Base-by-base conservation (phyloP, 73 alveolate species). In the Strombidium stylifer region DNA sequence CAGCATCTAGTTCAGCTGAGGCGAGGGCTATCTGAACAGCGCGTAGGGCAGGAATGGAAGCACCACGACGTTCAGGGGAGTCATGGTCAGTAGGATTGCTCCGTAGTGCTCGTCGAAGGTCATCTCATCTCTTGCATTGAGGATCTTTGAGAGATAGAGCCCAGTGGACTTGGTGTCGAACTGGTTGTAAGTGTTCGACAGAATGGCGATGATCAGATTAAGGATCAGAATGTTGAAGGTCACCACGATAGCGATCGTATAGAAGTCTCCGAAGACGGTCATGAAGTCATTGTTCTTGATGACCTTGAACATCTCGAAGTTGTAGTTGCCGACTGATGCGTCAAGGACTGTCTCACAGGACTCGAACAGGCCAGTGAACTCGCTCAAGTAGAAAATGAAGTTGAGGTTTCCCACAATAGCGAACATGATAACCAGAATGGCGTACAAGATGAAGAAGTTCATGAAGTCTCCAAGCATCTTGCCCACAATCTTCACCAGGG, bases 391-490 rank as follows among this genome's bases (percentile, higher is more conserved):
- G 2, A 14, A 14, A 26, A n/a, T n/a, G n/a, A 24, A 52, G 27
- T 27, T 19, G 28, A 52, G 19, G 24, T 21, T 18, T 18, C 19
- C 19, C 2, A 21, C 49, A 21, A 48, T 23, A 2, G 49, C 66
- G 24, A 52, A 52, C 16, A 28, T 5, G 27, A 52, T 15, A 4
- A 52, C 30, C 28, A 28, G 6, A 2, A 28, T 24, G 27, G 10
- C 25, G 28, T 18, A 14, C 12, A 52, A 28, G 4, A 21, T 24
- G n/a, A 12, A 3, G 66, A 52, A 52, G 61, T n/a, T 24, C 23
- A 12, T 48, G 5, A 48, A 6, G 61, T 48, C 61, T 39, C 61
- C 6, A 6, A 48, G 40, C 61, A 48, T 48, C 10, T n/a, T 19
- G n/a, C 23, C 8, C 8, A 48, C 23, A 4, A 48, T 48, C 16